A percentile compares a stretch with the other conserved stretches of the same genome.
These are phyloP conservation scores for Alternaria sp. DNA, from an alignment of 2,329 filamentous ascomycete genomes.

Conservation along the genomic window DNA sequence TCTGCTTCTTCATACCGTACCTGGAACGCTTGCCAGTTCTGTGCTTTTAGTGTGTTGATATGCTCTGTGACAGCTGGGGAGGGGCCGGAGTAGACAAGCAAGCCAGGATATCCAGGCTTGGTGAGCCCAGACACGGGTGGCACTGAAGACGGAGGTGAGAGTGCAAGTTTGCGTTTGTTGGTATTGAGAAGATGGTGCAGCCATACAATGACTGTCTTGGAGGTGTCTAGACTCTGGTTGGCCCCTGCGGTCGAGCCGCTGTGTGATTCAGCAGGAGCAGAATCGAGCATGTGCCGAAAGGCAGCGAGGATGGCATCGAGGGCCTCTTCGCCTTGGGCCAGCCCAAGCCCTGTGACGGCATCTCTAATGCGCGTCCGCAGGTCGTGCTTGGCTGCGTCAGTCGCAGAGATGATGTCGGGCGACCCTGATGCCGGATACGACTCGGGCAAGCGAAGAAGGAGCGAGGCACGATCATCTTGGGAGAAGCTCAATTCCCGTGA, in stretches of 20 bases:
- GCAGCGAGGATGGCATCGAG: slow-evolving; percentile 51
- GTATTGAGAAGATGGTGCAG: slow-evolving; percentile 56
- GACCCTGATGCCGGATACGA: slow-evolving; percentile 45
- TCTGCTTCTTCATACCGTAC: slow-evolving; percentile 50
- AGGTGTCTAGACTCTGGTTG: not conserved
- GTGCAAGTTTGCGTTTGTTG: slow-evolving; percentile 54
- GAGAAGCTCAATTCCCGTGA: slow-evolving; percentile 50
- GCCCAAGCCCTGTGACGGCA: slow-evolving; percentile 29
- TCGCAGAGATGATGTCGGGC: slow-evolving; percentile 51
- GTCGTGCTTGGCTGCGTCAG: slow-evolving; percentile 44
- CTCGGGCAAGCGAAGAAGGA: slow-evolving; percentile 50
- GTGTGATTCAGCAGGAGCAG: not conserved
- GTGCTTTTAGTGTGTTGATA: slow-evolving; percentile 50
- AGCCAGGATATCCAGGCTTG: slow-evolving; percentile 56
- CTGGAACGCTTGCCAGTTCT: slow-evolving; percentile 57
- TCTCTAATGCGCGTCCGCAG: slow-evolving; percentile 42
- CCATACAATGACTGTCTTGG: slow-evolving; percentile 54
- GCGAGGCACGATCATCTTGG: slow-evolving; percentile 25
- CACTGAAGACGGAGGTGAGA: slow-evolving; percentile 38
- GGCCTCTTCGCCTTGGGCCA: slow-evolving; percentile 51
- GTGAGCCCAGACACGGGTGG: slow-evolving; percentile 50
- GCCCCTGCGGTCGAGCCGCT: not conserved
- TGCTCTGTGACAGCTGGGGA: slow-evolving; percentile 48
- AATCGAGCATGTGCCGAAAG: slow-evolving; percentile 41
- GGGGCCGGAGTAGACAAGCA: slow-evolving; percentile 53